phyloP scores from a whole-genome alignment of 176 grass and related monocot species.

The Carex pumila region DNA sequence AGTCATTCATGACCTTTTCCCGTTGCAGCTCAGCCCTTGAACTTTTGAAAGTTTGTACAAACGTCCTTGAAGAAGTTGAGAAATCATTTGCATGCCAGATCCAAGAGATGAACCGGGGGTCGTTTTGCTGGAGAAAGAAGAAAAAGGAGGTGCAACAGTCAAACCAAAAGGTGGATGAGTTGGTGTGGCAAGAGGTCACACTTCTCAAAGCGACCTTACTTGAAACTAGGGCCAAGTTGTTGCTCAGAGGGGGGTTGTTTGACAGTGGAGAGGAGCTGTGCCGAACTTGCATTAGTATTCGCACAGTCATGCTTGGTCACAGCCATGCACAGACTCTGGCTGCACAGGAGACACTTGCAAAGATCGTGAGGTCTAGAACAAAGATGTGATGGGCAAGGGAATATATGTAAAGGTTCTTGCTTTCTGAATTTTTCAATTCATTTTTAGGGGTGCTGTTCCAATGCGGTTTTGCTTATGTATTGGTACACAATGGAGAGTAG shows the following conservation, averaged over 20 bases:
- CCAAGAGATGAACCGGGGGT: slow-evolving; percentile 66
- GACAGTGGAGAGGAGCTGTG: slow-evolving; percentile 82
- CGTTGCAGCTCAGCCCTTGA: slow-evolving; percentile 85
- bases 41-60: slow-evolving; percentile 95
- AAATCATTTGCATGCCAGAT: slow-evolving; percentile 74
- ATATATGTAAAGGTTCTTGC: not conserved
- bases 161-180: slow-evolving; percentile 64
- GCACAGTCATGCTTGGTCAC: slow-evolving; percentile 93
- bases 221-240: slow-evolving; percentile 72
- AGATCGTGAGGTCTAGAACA: slow-evolving; percentile 89
- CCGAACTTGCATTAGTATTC: slow-evolving; percentile 92
- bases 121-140: slow-evolving; percentile 80
- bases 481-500: slow-evolving; percentile 18
- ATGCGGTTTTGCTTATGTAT: slow-evolving; percentile 22
- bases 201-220: slow-evolving; percentile 86
- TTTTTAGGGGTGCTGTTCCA: not conserved
- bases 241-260: slow-evolving; percentile 78
- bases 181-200: slow-evolving; percentile 94
- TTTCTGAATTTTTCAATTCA: not conserved
- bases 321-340: slow-evolving; percentile 69
- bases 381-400: slow-evolving; percentile 45
- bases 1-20: slow-evolving; percentile 87
- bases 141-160: slow-evolving; percentile 36
- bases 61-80: slow-evolving; percentile 85
- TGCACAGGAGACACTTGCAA: slow-evolving; percentile 86